These are phyloP conservation scores for Phytomonas sp. DNA, from an alignment of 208 protist genomes.

Conservation along the genomic window DNA sequence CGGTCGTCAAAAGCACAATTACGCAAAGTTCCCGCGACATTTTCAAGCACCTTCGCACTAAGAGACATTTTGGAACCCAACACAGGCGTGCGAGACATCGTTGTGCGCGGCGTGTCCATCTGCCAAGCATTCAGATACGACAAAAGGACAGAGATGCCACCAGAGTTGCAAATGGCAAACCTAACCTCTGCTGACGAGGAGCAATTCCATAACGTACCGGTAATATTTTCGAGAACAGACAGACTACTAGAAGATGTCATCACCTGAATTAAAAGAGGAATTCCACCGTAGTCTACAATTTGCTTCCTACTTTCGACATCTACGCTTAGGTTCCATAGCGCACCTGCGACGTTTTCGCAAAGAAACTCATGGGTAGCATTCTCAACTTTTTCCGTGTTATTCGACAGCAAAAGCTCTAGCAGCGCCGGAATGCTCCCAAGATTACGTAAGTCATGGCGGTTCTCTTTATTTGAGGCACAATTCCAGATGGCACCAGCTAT, in stretches of 20 bases:
- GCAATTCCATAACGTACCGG: conserved; percentile 92
- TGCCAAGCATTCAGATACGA: conserved; percentile 25
- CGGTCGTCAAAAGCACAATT: conserved; percentile 92
- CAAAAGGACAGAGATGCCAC: conserved; percentile 76
- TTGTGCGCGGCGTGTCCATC: not conserved
- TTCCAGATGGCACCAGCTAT: conserved; percentile 92
- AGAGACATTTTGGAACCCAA: conserved; percentile 16
- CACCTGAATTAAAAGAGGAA: conserved; percentile 65
- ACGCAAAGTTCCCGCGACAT: conserved; percentile 81
- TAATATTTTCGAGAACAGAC: conserved; percentile 83
- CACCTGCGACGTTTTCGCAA: conserved; percentile 87
- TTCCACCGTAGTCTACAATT: conserved; percentile 85
- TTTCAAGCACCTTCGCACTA: conserved; percentile 86
- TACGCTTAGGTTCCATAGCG: conserved; percentile 90
- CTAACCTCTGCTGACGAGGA: conserved; percentile 76
- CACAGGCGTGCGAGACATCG: not conserved
- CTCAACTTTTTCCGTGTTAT: conserved; percentile 11
- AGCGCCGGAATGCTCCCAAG: conserved; percentile 82
- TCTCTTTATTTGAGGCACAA: conserved; percentile 87
- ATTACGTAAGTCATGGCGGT: conserved; percentile 77
- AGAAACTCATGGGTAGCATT: conserved; percentile 66
- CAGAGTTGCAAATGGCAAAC: conserved; percentile 70
- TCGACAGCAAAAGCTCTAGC: conserved; percentile 56
- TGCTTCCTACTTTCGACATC: conserved; percentile 87
- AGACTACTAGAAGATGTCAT: conserved; percentile 59